Conservation (phyloP, 352 stramenopile genomes). For the Globisporangium lucens region DNA sequence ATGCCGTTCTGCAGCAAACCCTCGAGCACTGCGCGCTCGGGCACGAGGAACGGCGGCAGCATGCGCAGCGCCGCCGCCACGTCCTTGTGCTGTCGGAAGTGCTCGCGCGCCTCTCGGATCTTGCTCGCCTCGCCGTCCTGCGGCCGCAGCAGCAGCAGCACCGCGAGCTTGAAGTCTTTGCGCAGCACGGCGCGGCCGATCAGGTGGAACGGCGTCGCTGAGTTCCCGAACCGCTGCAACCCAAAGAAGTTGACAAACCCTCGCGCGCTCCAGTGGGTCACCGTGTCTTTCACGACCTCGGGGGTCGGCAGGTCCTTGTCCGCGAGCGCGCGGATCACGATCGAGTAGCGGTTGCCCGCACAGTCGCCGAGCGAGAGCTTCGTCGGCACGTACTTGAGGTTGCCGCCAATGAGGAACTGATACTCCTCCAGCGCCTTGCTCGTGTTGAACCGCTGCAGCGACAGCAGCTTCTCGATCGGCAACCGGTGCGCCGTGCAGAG, state of each 20-base stretch:
- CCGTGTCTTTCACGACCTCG: conserved; percentile 26
- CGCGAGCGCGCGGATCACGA: conserved; percentile 90
- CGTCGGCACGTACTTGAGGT: conserved; percentile 87
- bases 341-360: conserved; percentile 91
- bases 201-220: conserved; percentile 70
- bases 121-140: conserved; percentile 83
- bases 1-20: conserved; percentile 71
- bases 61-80: conserved; percentile 70
- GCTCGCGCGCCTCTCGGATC: conserved; percentile 68
- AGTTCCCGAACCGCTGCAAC: conserved; percentile 93
- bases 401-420: conserved; percentile 88
- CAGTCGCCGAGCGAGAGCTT: conserved; percentile 88
- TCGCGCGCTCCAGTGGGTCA: conserved; percentile 45
- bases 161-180: conserved; percentile 91
- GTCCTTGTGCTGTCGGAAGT: conserved; percentile 85
- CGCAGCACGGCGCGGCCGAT: conserved; percentile 92
- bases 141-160: conserved; percentile 90
- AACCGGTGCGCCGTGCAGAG: conserved; percentile 90
- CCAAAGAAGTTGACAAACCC: conserved; percentile 98
- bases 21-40: conserved; percentile 72
- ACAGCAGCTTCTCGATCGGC: conserved; percentile 54
- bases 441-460: conserved; percentile 32
- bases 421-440: conserved; percentile 53
- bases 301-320: conserved; percentile 44
- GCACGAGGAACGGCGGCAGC: conserved; percentile 67